Evolutionary conservation across 176 grass and related monocot species (phyloP).

Genomic region (Eragrostis curvula): DNA sequence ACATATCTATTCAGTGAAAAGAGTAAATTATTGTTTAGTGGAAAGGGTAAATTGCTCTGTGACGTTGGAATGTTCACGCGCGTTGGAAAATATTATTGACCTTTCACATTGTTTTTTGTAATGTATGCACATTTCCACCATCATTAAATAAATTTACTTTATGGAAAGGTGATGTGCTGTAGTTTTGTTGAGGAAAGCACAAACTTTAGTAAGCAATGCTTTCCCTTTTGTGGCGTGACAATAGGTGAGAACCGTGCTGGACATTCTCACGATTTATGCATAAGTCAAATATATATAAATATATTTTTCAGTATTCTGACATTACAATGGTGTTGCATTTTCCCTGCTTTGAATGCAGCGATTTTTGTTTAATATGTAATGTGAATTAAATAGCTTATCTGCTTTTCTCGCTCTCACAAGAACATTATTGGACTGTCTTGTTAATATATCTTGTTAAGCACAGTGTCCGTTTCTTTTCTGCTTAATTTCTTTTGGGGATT

Average conservation of each 20-base stretch:
- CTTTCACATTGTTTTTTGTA: background rate
- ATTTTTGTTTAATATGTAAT: background rate
- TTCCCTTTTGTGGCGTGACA: background rate
- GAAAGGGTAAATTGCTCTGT: background rate
- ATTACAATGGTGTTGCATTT: constrained; percentile 11
- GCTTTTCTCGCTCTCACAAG: background rate
- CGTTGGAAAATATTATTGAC: background rate
- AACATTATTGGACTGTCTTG: constrained; percentile 20
- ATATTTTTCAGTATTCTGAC: background rate
- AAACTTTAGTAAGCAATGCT: background rate
- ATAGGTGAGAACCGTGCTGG: background rate
- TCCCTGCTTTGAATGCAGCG: constrained; percentile 5
- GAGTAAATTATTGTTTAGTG: background rate
- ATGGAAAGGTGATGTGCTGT: background rate
- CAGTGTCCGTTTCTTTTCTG: background rate
- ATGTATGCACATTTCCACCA: background rate
- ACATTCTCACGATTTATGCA: background rate
- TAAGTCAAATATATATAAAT: background rate
- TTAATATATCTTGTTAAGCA: constrained; percentile 26
- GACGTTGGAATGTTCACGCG: background rate
- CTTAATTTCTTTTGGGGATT: constrained; percentile 20
- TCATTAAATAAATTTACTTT: background rate
- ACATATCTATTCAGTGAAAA: background rate
- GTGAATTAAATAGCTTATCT: constrained; percentile 1
- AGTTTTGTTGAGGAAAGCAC: background rate